Evolutionary conservation across 1,284 basidiomycete genomes (phyloP), one percentile per base, ranked within the genome.

Genomic region (Rhodotorula mucilaginosa): DNA sequence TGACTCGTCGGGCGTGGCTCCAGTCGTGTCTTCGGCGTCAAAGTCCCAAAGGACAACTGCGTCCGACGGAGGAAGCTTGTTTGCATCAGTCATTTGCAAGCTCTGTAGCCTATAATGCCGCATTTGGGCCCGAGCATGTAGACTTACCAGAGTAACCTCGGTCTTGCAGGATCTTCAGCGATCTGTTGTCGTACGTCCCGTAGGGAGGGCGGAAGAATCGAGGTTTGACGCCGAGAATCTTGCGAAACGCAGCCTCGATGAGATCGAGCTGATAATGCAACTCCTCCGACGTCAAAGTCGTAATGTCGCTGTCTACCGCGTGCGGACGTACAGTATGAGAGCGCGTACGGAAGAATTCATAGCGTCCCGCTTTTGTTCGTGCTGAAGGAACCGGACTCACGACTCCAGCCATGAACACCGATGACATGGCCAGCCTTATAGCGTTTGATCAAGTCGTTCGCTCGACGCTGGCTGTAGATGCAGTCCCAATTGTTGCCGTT

Each of bases 141-240:
- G 5, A 59, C 68, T 39, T 65, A 70, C 74, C 74, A 13, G 70
- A 76, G 70, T 79, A 79, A 10, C 80, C 79, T 10, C 77, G 70
- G 8, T 77, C 57, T n/a, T 67, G 49, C 26, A 79, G 67, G 16
- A 80, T 65, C 39, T 76, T 47, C 5, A 79, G 65, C n/a, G 71
- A 57, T 3, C 57, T 66, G 0, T 67, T 58, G 64, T 75, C 71
- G 66, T 70, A 72, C 16, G 65, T 61, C 1, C 79, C 79, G 65
- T 72, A 78, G 5, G 76, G 75, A 54, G 67, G 44, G 12, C 74
- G 72, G 74, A 80, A 79, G 58, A 69, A 71, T 7, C 70, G 65
- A 19, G 79, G 79, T 54, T 77, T 75, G 59, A 78, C 58, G n/a
- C 79, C 79, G 44, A 80, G 61, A 61, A 80, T 80, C 76, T 79